Percentiles rank a stretch among this genome's conserved stretches.
phyloP scores from a whole-genome alignment of 2,329 filamentous ascomycete species.

The Plectosphaerella cucumerina region DNA sequence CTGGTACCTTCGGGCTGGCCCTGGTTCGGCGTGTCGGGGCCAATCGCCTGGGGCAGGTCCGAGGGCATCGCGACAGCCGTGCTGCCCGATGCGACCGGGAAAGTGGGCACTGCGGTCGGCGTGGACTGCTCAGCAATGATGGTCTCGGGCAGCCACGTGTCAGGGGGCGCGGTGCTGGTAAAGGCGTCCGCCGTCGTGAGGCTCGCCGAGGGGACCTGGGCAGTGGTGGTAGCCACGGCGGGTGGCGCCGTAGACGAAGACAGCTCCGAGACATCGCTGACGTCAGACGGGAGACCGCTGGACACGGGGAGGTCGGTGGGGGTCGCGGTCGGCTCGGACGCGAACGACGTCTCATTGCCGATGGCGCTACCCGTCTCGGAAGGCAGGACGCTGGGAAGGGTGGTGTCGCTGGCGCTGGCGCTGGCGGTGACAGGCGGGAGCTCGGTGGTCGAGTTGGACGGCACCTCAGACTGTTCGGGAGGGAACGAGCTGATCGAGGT shows the following conservation, averaged over 20 bases:
- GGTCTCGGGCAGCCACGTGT: conserved; percentile 53
- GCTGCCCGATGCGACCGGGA: conserved; percentile 31
- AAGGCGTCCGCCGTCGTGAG: conserved; percentile 37
- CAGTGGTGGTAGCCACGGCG: conserved; percentile 5
- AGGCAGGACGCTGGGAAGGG: conserved; percentile 1
- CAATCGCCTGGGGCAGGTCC: conserved; percentile 69
- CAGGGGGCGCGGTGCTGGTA: conserved; percentile 37
- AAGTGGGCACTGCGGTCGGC: conserved; percentile 32
- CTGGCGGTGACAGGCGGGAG: not conserved
- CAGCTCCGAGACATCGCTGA: conserved; percentile 1
- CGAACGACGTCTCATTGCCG: conserved; percentile 6
- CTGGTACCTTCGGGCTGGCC: conserved; percentile 59
- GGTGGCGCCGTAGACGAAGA: conserved; percentile 4
- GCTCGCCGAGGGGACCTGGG: conserved; percentile 8
- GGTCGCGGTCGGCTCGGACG: conserved; percentile 1
- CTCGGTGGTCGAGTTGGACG: conserved; percentile 5
- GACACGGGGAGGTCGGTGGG: not conserved
- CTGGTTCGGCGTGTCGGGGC: conserved; percentile 55
- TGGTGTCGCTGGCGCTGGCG: conserved; percentile 1
- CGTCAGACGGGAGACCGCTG: not conserved
- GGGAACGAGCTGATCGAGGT: conserved; percentile 7
- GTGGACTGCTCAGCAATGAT: conserved; percentile 53
- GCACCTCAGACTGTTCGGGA: conserved; percentile 2
- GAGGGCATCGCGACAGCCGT: conserved; percentile 55
- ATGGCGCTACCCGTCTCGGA: not conserved